Percentiles rank a stretch among this genome's conserved stretches.
phyloP scores from a whole-genome alignment of 768 basidiomycete species.

The Fomitopsis serialis region DNA sequence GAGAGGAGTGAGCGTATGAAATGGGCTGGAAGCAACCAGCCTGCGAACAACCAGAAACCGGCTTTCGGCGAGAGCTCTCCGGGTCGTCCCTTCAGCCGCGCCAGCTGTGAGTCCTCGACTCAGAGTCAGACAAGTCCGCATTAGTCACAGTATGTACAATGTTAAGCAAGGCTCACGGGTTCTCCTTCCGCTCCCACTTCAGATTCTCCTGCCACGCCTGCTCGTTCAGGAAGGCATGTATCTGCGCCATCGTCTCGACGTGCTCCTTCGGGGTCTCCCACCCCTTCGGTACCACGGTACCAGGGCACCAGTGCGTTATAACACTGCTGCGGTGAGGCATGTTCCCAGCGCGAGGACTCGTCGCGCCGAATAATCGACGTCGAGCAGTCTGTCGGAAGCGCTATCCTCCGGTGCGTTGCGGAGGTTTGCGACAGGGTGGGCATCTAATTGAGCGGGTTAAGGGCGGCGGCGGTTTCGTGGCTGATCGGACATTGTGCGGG shows the following conservation, averaged over 20 bases:
- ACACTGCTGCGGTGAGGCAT: slow-evolving; percentile 96
- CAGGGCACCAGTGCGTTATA: slow-evolving; percentile 95
- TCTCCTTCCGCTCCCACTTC: slow-evolving; percentile 78
- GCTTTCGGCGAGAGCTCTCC: slow-evolving; percentile 96
- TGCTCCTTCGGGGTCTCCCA: slow-evolving; percentile 97
- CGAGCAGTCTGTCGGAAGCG: slow-evolving; percentile 69
- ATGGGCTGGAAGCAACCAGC: slow-evolving; percentile 80
- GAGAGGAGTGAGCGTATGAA: slow-evolving; percentile 53
- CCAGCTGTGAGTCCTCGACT: slow-evolving; percentile 64
- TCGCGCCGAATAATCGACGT: slow-evolving; percentile 84
- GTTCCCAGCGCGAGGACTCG: slow-evolving; percentile 69
- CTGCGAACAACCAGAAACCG: slow-evolving; percentile 77
- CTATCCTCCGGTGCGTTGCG: slow-evolving; percentile 46
- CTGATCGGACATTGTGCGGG: slow-evolving; percentile 61
- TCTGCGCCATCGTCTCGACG: slow-evolving; percentile 95
- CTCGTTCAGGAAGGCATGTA: slow-evolving; percentile 98
- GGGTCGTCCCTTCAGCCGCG: slow-evolving; percentile 84
- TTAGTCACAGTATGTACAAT: too few species aligned
- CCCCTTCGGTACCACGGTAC: too few species aligned
- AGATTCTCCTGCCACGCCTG: slow-evolving; percentile 93
- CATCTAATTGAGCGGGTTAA: slow-evolving; percentile 84
- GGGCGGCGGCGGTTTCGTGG: slow-evolving; percentile 32
- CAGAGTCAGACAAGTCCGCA: too few species aligned
- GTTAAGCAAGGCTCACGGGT: slow-evolving; percentile 42
- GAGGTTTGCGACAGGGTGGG: slow-evolving; percentile 73